phyloP scores from a whole-genome alignment of 1,284 basidiomycete genomes.

The Termitomyces sp. region DNA sequence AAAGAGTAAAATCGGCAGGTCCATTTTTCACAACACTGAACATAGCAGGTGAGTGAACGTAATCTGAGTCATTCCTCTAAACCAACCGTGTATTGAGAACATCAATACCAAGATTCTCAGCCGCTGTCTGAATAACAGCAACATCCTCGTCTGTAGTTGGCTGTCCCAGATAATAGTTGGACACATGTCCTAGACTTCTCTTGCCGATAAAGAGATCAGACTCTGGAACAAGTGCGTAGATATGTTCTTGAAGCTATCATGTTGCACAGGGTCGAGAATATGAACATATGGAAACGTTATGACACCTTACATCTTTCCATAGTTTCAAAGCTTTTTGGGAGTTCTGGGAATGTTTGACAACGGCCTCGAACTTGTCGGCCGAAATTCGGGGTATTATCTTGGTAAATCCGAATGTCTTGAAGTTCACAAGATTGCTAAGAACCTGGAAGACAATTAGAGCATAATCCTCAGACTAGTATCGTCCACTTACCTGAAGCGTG shows the following conservation, averaged over 20 bases:
- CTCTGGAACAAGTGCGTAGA: constrained; percentile 65
- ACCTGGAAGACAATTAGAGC: constrained; percentile 37
- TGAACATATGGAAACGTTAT: neutral
- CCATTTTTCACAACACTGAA: constrained; percentile 64
- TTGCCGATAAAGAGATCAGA: constrained; percentile 72
- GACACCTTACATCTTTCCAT: constrained; percentile 54
- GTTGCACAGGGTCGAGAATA: neutral
- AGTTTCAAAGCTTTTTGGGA: constrained; percentile 47
- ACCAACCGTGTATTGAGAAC: constrained; percentile 76
- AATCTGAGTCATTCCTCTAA: neutral
- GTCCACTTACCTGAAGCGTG: constrained; percentile 52
- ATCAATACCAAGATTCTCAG: constrained; percentile 68
- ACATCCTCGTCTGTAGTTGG: constrained; percentile 71
- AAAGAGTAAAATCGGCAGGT: constrained; percentile 54
- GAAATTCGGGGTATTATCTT: constrained; percentile 75
- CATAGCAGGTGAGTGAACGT: neutral
- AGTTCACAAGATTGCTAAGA: constrained; percentile 75
- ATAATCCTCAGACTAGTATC: neutral
- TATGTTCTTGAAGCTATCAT: constrained; percentile 60
- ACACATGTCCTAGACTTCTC: constrained; percentile 67
- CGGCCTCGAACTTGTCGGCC: constrained; percentile 53
- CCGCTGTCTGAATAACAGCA: constrained; percentile 62
- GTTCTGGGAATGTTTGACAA: constrained; percentile 58
- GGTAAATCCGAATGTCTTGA: constrained; percentile 76
- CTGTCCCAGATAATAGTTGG: constrained; percentile 79